phyloP scores from a whole-genome alignment of 129 eudicot genomes.

The Chrysanthemum lavandulifolium region DNA sequence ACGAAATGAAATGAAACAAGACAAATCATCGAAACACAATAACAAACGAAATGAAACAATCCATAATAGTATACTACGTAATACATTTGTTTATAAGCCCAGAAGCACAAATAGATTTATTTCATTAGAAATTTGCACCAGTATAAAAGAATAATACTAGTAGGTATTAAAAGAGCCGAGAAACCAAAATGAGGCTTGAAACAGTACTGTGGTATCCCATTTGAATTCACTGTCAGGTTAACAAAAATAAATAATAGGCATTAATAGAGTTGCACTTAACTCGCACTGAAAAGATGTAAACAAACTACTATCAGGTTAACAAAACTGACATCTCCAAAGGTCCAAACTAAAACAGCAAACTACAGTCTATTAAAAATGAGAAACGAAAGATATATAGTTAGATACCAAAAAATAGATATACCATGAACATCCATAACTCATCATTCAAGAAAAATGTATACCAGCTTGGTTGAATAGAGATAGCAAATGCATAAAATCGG shows the following conservation, averaged over 20 bases:
- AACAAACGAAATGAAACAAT: too few relatives aligned
- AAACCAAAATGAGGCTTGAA: not conserved
- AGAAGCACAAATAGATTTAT: too few relatives aligned
- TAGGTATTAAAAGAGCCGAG: too few relatives aligned
- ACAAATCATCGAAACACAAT: too few relatives aligned
- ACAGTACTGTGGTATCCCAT: too few relatives aligned
- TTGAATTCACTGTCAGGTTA: too few relatives aligned
- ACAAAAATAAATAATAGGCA: too few relatives aligned
- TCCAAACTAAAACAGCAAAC: constrained; percentile 11
- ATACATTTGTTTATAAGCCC: too few relatives aligned
- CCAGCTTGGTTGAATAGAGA: constrained; percentile 81
- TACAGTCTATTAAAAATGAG: not conserved
- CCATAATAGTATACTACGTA: too few relatives aligned
- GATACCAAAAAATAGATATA: constrained; percentile 1
- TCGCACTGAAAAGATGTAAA: not conserved
- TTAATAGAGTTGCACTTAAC: not conserved
- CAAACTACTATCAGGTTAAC: not conserved
- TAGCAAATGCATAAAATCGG: constrained; percentile 80
- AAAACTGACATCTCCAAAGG: not conserved
- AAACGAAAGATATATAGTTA: not conserved
- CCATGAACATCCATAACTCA: constrained; percentile 3
- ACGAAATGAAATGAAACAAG: too few relatives aligned
- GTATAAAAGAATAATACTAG: too few relatives aligned
- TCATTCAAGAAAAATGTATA: constrained; percentile 67
- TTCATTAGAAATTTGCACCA: too few relatives aligned